Percentiles rank a stretch among this genome's conserved stretches.
These are phyloP conservation scores for Solanum sejunctum DNA, from an alignment of 257 asterid genomes.

Conservation along the genomic window DNA sequence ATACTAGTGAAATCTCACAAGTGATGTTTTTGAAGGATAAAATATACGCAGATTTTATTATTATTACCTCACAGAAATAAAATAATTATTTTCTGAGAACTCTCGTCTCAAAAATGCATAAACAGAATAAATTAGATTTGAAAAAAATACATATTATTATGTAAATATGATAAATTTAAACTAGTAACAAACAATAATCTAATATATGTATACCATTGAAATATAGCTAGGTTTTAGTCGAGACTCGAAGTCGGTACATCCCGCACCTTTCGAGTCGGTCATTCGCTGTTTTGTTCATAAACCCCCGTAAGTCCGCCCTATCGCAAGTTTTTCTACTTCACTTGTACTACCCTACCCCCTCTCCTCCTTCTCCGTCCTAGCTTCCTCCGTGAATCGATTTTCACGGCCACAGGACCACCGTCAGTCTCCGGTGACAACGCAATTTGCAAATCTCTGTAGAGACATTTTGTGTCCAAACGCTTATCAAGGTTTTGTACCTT, in stretches of 20 bases:
- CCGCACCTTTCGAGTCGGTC: background rate
- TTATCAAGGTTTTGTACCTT: background rate
- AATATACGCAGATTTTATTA: too few relatives aligned
- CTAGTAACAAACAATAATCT: too few relatives aligned
- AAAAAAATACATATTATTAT: too few relatives aligned
- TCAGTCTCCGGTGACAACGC: background rate
- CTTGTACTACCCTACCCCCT: background rate
- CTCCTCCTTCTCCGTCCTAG: background rate
- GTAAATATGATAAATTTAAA: too few relatives aligned
- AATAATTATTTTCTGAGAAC: fast-evolving
- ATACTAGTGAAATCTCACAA: too few relatives aligned
- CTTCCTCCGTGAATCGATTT: background rate
- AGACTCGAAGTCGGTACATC: background rate
- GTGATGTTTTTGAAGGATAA: too few relatives aligned
- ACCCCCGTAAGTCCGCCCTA: background rate
- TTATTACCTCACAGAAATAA: too few relatives aligned
- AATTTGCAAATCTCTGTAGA: background rate
- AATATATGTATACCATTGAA: too few relatives aligned
- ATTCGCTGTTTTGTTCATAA: background rate
- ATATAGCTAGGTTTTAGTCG: background rate
- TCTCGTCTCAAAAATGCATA: too few relatives aligned
- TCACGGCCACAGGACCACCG: background rate
- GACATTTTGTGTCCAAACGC: background rate
- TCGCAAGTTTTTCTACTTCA: background rate
- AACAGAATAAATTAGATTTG: too few relatives aligned